phyloP scores from a whole-genome alignment of 768 basidiomycete genomes.

The Coprinopsis cinerea region DNA sequence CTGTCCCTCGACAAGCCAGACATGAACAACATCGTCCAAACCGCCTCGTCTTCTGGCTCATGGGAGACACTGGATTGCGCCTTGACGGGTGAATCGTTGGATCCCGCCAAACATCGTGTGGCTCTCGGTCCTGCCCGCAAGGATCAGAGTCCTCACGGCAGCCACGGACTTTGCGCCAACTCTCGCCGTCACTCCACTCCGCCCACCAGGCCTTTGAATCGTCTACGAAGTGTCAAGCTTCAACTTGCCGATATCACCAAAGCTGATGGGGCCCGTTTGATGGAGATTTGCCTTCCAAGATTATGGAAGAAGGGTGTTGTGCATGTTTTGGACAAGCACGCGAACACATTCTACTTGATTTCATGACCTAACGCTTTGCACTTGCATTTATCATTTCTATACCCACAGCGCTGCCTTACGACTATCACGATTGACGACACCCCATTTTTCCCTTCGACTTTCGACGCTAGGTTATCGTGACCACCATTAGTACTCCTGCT shows the following conservation, averaged over 20 bases:
- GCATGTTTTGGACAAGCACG: not conserved
- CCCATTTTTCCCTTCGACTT: no score
- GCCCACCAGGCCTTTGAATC: not conserved
- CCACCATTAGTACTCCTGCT: no score
- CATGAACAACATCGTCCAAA: not conserved
- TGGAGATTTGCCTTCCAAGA: slow-evolving; percentile 3
- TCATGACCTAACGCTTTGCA: no score
- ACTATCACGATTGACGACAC: no score
- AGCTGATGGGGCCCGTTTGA: not conserved
- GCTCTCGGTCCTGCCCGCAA: not conserved
- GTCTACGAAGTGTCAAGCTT: not conserved
- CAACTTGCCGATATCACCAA: not conserved
- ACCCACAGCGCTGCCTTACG: no score
- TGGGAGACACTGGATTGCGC: slow-evolving; percentile 3
- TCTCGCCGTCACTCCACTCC: not conserved
- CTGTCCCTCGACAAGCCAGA: not conserved
- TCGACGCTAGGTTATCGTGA: no score
- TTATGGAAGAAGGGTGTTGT: not conserved
- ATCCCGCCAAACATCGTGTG: not conserved
- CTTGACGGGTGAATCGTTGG: not conserved
- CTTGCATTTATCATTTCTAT: no score
- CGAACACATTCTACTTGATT: no score
- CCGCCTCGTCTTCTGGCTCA: not conserved
- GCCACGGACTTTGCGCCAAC: not conserved
- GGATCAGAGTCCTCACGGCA: not conserved